A percentile compares a stretch with the other conserved stretches of the same genome.
Conservation (phyloP, 257 asterid genomes). For the Solanum sejunctum region DNA sequence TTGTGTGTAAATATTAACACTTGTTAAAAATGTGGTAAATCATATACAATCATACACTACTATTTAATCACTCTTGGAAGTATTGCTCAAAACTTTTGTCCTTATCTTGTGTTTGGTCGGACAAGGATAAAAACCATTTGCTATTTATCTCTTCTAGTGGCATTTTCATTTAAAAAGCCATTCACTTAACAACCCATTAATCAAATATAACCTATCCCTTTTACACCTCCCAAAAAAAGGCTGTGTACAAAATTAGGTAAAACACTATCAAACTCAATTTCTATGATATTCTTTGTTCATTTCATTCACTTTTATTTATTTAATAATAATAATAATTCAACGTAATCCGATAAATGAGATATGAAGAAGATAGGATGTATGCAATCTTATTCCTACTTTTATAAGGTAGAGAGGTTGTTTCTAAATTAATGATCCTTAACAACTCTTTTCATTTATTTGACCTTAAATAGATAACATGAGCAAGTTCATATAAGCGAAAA, state of each 20-base stretch:
- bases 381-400: no score
- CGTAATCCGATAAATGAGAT: no score
- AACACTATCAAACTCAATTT: neutral
- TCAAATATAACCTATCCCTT: neutral
- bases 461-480: no score
- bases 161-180: slow-evolving; percentile 1
- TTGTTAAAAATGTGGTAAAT: neutral
- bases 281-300: neutral
- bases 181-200: neutral
- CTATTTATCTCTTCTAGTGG: slow-evolving; percentile 3
- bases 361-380: no score
- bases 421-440: no score
- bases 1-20: slow-evolving; percentile 6
- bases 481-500: neutral
- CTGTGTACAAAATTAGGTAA: neutral
- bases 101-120: neutral
- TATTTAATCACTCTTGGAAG: neutral
- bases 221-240: neutral
- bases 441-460: neutral
- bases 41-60: neutral
- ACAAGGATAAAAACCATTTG: slow-evolving; percentile 1
- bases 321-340: no score
- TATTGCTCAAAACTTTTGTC: neutral
- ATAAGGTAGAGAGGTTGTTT: no score
- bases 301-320: neutral